Evolutionary conservation across 1,139 yeast species (phyloP), one percentile per base, ranked within the genome.

Genomic region (Scheffersomyces stambukii): DNA sequence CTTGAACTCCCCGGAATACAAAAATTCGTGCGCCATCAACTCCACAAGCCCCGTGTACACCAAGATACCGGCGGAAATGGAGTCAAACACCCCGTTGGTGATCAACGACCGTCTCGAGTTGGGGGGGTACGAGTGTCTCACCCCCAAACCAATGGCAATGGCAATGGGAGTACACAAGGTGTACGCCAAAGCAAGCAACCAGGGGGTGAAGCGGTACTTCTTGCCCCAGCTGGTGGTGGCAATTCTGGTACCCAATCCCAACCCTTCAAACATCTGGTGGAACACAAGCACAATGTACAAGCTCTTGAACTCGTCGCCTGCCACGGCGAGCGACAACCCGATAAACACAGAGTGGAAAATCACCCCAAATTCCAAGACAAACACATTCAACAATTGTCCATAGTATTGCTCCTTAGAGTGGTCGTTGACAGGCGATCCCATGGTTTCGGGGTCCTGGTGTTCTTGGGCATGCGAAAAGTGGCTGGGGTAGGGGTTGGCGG

Each of bases 211-310:
- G 32, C 53, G 45, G 47, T 57, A 54, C 6, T 53, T 37, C 16
- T 56, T 51, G 16, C 84, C 81, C 88, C 91, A 84, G 20, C 70
- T 62, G 4, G 84, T 76, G 14, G 74, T 69, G 1, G 95, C 86
- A 33, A 88, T 69, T 53, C 96, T 74, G 6, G 95, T 75, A 30
- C 96, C 96, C 45, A 88, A 68, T 45, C 96, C 96, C 32, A 88
- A 67, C 32, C 96, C 96, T 64, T 88, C 96, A 54, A 88, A 88
- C 62, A 82, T 71, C 60, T 88, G 96, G 59, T 88, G 96, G 73
- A 88, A 88, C 3, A 83, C 79, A 31, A 88, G 57, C 11, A 86
- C 96, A 43, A 81, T 71, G 56, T 83, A 88, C 29, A 88, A 64
- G 3, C 88, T 74, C 30, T 64, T 71, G 52, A 85, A 86, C 52